Conservation (phyloP, 352 stramenopile genomes). For the Blastocystis sp. region DNA sequence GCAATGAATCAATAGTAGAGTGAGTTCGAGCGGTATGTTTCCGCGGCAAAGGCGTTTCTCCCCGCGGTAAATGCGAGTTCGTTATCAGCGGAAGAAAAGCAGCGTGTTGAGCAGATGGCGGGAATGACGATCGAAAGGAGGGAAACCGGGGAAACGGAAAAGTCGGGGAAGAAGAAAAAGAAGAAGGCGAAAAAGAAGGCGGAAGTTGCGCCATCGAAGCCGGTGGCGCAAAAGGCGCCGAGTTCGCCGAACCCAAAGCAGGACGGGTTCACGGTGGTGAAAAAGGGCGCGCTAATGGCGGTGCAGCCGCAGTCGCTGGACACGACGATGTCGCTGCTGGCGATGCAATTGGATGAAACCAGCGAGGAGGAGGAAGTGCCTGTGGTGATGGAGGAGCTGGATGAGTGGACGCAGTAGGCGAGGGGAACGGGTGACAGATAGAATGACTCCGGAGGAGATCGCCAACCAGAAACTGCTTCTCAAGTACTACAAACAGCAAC, state of each 20-base stretch:
- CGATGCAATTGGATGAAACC: background rate
- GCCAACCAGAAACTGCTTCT: background rate
- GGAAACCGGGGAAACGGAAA: background rate
- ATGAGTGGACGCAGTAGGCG: background rate
- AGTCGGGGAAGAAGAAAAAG: background rate
- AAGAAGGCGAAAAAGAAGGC: background rate
- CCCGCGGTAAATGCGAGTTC: background rate
- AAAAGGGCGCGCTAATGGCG: background rate
- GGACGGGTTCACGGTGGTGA: conserved; percentile 3
- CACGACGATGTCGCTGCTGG: background rate
- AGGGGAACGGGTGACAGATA: background rate
- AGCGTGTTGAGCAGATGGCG: background rate
- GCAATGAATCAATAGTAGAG: background rate
- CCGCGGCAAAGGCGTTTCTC: background rate
- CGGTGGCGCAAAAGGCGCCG: background rate
- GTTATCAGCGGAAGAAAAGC: background rate
- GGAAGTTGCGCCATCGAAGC: background rate
- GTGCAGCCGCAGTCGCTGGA: background rate
- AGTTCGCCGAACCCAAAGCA: background rate
- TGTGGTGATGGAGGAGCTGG: background rate
- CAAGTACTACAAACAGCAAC: conserved; percentile 44
- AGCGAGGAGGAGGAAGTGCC: background rate
- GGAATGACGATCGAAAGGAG: background rate
- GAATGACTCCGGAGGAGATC: conserved; percentile 20
- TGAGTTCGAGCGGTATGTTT: background rate